phyloP scores from a whole-genome alignment of 352 stramenopile genomes.

The Phytophthora megakarya region DNA sequence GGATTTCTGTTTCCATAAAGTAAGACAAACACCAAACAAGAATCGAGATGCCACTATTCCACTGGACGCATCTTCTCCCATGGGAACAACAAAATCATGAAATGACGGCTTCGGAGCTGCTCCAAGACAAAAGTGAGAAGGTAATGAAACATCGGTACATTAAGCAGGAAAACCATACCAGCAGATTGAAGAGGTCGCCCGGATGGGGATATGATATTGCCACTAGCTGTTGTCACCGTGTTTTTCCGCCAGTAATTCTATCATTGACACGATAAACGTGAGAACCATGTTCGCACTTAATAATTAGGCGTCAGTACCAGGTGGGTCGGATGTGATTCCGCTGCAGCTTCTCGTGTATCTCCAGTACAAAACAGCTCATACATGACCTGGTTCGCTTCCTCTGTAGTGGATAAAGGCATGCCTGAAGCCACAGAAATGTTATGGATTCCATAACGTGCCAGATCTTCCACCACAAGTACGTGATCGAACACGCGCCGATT shows the following conservation, averaged over 20 bases:
- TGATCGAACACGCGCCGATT: conserved; percentile 13
- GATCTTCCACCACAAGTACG: conserved; percentile 17
- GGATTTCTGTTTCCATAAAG: conserved; percentile 26
- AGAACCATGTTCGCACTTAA: not conserved
- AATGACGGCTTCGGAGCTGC: conserved; percentile 32
- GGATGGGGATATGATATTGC: conserved; percentile 18
- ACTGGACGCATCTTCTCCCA: not conserved
- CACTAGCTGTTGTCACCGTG: not conserved
- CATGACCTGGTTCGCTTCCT: not conserved
- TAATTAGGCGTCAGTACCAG: conserved; percentile 24
- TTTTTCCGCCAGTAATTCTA: conserved; percentile 59
- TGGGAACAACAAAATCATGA: conserved; percentile 53
- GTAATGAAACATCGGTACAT: not conserved
- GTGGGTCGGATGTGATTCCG: conserved; percentile 25
- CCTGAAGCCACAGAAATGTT: conserved; percentile 37
- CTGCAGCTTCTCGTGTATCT: conserved; percentile 4
- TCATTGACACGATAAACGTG: not conserved
- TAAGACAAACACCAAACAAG: conserved; percentile 51
- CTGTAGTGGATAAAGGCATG: not conserved
- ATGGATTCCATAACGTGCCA: conserved; percentile 20
- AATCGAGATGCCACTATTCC: not conserved
- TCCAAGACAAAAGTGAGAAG: not conserved
- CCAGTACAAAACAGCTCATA: conserved; percentile 40
- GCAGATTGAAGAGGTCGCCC: conserved; percentile 1
- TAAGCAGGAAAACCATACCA: conserved; percentile 8